Evolutionary conservation across 345 rosid species (phyloP).

Genomic region (Brassica nigra): DNA sequence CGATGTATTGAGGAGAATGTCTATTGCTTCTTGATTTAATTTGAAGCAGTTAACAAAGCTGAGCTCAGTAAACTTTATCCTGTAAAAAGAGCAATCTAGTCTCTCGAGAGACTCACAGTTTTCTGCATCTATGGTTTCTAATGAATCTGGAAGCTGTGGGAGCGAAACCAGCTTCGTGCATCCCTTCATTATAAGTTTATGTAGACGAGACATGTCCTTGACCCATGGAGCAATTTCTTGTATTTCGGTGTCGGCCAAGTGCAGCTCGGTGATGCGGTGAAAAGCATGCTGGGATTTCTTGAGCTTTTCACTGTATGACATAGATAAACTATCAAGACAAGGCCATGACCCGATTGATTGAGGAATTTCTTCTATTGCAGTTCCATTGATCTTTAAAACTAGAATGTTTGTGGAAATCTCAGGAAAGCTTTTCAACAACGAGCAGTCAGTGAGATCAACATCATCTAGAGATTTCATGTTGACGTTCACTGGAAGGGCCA

Average conservation of each 20-base stretch:
- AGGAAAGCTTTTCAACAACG: neutral
- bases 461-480: neutral
- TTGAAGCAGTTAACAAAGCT: conserved; percentile 6
- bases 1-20: neutral
- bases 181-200: neutral
- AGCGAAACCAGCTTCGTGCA: conserved; percentile 8
- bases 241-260: neutral
- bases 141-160: conserved; percentile 7
- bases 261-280: neutral
- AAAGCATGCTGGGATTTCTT: neutral
- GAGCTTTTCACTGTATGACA: neutral
- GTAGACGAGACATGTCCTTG: neutral
- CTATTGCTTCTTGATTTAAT: conserved; percentile 6
- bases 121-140: neutral
- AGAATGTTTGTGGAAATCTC: neutral
- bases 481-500: neutral
- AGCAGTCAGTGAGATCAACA: neutral
- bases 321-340: neutral
- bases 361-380: neutral
- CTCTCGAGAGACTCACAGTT: conserved; percentile 8
- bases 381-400: neutral
- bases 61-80: neutral
- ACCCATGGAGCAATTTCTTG: neutral
- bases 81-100: neutral
- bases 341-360: neutral